A percentile compares a stretch with the other conserved stretches of the same genome.
Evolutionary conservation across 345 rosid genomes (phyloP).

Genomic region (Sonneratia caseolaris): DNA sequence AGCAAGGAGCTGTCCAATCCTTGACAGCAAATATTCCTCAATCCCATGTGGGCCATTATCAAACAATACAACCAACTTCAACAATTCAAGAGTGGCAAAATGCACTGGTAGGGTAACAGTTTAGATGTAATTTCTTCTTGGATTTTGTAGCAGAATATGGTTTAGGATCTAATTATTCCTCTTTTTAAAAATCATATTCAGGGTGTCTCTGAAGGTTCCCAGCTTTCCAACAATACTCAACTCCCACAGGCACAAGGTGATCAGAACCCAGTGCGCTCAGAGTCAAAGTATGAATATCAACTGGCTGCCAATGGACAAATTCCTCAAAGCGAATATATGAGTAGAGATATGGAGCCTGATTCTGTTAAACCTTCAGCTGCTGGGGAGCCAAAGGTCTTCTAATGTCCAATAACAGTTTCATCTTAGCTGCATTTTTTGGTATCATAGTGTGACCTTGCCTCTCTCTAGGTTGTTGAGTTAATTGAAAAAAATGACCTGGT

Average conservation of each 20-base stretch:
- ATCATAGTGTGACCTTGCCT: not conserved
- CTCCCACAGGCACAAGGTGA: constrained; percentile 43
- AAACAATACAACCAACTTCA: constrained; percentile 34
- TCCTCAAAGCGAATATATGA: constrained; percentile 39
- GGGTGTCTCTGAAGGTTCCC: constrained; percentile 45
- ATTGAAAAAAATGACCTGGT: constrained; percentile 36
- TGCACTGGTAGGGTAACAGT: constrained; percentile 42
- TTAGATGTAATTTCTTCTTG: not conserved
- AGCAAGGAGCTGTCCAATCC: constrained; percentile 57
- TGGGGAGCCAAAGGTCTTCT: constrained; percentile 52
- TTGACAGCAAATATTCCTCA: constrained; percentile 52
- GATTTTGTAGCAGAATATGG: not conserved
- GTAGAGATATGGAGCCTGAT: constrained; percentile 37
- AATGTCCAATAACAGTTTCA: not conserved
- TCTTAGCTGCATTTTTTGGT: not conserved
- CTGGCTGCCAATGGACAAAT: constrained; percentile 45
- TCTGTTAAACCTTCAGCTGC: constrained; percentile 38
- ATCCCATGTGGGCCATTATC: constrained; percentile 49
- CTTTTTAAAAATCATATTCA: constrained; percentile 14
- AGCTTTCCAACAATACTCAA: constrained; percentile 39
- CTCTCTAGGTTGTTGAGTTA: constrained; percentile 41
- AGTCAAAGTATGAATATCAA: constrained; percentile 45
- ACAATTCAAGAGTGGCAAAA: constrained; percentile 60
- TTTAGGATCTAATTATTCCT: not conserved
- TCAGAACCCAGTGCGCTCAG: constrained; percentile 37